Conservation (phyloP, 2,329 filamentous ascomycete genomes). For the Leptosphaerulina australis region DNA sequence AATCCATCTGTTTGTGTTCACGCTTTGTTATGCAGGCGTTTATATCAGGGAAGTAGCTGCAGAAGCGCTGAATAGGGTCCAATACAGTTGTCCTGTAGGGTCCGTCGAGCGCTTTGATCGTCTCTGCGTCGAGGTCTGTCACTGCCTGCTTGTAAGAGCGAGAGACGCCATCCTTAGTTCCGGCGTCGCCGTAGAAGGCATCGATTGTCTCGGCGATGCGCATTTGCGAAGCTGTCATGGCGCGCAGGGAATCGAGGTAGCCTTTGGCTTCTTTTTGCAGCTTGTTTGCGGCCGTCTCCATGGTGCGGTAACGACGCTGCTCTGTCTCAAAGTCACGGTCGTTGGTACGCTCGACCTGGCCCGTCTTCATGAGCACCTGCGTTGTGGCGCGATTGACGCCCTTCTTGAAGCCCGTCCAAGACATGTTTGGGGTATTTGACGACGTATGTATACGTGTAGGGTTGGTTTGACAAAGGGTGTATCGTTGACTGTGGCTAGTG, state of each 20-base stretch:
- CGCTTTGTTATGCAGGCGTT: slow-evolving; percentile 99
- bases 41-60: slow-evolving; percentile 97
- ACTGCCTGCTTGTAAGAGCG: slow-evolving; percentile 98
- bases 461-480: not conserved
- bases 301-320: slow-evolving; percentile 93
- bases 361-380: slow-evolving; percentile 99
- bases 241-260: slow-evolving; percentile 93
- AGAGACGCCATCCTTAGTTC: slow-evolving; percentile 92
- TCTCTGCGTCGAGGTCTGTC: slow-evolving; percentile 95
- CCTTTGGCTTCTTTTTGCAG: slow-evolving; percentile 98
- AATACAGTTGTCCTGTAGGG: slow-evolving; percentile 94
- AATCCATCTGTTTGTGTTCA: slow-evolving; percentile 97
- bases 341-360: slow-evolving; percentile 97
- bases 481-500: not conserved
- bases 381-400: slow-evolving; percentile 99
- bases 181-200: slow-evolving; percentile 96
- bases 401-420: slow-evolving; percentile 83
- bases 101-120: slow-evolving; percentile 96
- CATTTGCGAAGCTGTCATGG: slow-evolving; percentile 99
- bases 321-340: slow-evolving; percentile 99
- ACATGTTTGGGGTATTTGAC: slow-evolving; percentile 42
- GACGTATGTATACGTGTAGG: not conserved
- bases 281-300: slow-evolving; percentile 91
- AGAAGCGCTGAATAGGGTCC: slow-evolving; percentile 94
- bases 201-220: slow-evolving; percentile 99